These are phyloP conservation scores for Lentinula sp. DNA, from an alignment of 768 basidiomycete species.

Conservation along the genomic window DNA sequence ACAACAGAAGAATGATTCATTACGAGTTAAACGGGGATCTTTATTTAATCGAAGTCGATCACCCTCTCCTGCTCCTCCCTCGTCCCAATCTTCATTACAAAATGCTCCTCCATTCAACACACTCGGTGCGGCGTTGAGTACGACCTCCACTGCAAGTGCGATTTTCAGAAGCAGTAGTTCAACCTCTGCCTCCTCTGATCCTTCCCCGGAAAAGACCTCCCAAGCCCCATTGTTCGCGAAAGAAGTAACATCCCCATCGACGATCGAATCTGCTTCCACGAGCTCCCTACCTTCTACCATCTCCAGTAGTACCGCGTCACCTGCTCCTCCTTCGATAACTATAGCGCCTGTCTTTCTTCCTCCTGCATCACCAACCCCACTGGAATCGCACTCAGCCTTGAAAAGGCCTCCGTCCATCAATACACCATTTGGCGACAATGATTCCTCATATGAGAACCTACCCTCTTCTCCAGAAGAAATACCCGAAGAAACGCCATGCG, in stretches of 20 bases:
- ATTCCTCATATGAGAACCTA: conserved; percentile 32
- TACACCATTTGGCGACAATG: neutral
- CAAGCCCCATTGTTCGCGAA: neutral
- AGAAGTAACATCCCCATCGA: conserved; percentile 17
- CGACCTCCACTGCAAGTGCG: conserved; percentile 41
- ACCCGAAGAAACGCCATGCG: conserved; percentile 20
- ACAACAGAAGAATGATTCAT: conserved; percentile 6
- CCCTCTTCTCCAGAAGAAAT: conserved; percentile 36
- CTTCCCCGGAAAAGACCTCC: neutral
- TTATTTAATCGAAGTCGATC: conserved; percentile 8
- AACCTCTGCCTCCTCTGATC: neutral
- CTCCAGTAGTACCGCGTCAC: neutral
- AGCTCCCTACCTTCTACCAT: neutral
- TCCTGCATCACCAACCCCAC: neutral
- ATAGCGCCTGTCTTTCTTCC: conserved; percentile 9
- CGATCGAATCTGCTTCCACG: conserved; percentile 6
- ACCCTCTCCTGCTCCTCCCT: conserved; percentile 6
- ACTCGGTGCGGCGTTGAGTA: conserved; percentile 34
- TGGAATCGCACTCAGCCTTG: neutral
- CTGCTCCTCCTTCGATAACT: conserved; percentile 8
- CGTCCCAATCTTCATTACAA: conserved; percentile 9
- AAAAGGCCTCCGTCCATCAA: neutral
- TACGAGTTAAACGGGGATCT: conserved; percentile 1
- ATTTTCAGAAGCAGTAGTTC: conserved; percentile 22
- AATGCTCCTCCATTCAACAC: conserved; percentile 39